These are phyloP conservation scores for Sporothrix dimorphospora DNA, from an alignment of 2,329 filamentous ascomycete species.

Conservation along the genomic window DNA sequence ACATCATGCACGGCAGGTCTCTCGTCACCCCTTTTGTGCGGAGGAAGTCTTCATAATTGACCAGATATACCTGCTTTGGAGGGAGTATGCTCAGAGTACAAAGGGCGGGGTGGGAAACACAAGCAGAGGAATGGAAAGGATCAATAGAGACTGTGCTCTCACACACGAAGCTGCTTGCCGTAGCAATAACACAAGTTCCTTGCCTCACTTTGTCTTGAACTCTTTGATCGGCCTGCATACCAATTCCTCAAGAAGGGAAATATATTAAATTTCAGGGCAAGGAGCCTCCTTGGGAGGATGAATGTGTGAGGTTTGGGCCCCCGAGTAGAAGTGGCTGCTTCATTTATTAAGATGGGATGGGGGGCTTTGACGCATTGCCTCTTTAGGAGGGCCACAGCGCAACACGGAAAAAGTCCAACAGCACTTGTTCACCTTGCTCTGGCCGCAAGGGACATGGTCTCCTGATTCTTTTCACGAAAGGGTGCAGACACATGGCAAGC, in stretches of 20 bases:
- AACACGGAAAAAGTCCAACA: background rate
- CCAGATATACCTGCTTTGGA: background rate
- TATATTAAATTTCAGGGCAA: too few relatives aligned
- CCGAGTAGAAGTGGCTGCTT: background rate
- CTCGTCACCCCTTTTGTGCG: background rate
- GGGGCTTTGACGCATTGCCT: background rate
- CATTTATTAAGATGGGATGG: slow-evolving; percentile 12
- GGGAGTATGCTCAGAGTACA: background rate
- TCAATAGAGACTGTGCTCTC: background rate
- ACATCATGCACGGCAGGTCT: background rate
- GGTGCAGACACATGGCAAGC: background rate
- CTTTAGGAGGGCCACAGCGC: background rate
- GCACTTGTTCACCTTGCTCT: background rate
- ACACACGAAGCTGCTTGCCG: background rate
- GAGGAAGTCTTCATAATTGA: background rate
- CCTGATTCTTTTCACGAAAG: background rate
- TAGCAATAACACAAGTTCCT: background rate
- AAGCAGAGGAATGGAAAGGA: too few relatives aligned
- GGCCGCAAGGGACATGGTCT: background rate
- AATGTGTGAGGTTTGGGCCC: background rate
- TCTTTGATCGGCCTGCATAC: background rate
- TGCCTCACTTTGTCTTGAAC: background rate
- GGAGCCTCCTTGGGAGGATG: too few relatives aligned
- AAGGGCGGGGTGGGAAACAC: too few relatives aligned
- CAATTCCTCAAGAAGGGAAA: too few relatives aligned